These are phyloP conservation scores for Microsporum canis DNA, from an alignment of 2,329 filamentous ascomycete species.

Conservation along the genomic window DNA sequence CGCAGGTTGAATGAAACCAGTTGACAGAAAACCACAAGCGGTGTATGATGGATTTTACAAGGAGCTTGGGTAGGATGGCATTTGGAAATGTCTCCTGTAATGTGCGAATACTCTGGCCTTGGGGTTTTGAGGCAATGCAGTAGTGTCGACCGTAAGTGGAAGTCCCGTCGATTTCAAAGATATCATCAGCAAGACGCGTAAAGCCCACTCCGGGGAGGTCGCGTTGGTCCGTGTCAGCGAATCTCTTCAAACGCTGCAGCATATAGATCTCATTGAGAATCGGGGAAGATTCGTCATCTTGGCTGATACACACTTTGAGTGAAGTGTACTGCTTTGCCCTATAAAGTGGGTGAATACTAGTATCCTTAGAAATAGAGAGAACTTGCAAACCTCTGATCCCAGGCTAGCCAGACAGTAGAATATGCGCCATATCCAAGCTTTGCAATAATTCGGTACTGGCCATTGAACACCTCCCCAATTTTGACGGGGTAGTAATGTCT, in stretches of 20 bases:
- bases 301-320: too few relatives aligned
- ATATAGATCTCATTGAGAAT: too few relatives aligned
- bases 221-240: too few relatives aligned
- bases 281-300: too few relatives aligned
- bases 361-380: neutral
- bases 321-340: neutral
- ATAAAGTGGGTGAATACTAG: neutral
- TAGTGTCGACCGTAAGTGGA: too few relatives aligned
- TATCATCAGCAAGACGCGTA: too few relatives aligned
- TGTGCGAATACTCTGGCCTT: too few relatives aligned
- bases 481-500: neutral
- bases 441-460: neutral
- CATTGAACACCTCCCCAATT: neutral
- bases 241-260: too few relatives aligned
- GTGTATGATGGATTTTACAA: neutral
- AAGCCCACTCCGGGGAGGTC: too few relatives aligned
- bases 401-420: neutral
- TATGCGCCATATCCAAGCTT: neutral
- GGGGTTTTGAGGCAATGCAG: too few relatives aligned
- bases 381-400: neutral
- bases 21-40: neutral
- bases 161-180: too few relatives aligned
- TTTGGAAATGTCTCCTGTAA: too few relatives aligned
- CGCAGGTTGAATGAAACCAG: neutral
- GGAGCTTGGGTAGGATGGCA: neutral